Percentiles rank a stretch among this genome's conserved stretches.
phyloP scores from a whole-genome alignment of 1,284 basidiomycete species.

The Boletellus deceptivus region DNA sequence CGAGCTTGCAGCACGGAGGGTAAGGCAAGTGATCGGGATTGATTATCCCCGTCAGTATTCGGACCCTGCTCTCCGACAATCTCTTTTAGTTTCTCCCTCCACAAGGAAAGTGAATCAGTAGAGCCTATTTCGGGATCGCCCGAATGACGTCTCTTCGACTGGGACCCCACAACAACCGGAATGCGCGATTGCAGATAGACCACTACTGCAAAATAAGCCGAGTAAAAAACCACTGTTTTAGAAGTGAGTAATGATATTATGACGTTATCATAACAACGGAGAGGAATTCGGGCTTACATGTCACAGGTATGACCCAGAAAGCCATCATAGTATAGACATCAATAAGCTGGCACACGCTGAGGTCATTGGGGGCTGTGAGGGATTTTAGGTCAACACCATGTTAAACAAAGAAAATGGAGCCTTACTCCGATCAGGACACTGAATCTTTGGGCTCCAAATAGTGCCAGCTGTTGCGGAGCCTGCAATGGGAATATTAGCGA shows the following conservation, averaged over 20 bases:
- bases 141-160: not conserved
- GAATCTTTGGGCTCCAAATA: constrained; percentile 41
- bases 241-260: not conserved
- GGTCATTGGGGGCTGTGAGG: constrained; percentile 39
- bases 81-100: constrained; percentile 9
- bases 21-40: constrained; percentile 5
- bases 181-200: constrained; percentile 32
- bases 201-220: constrained; percentile 35
- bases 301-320: constrained; percentile 54
- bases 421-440: constrained; percentile 44
- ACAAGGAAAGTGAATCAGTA: constrained; percentile 1
- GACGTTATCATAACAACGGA: not conserved
- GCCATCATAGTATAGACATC: constrained; percentile 49
- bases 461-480: constrained; percentile 49
- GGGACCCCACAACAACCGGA: constrained; percentile 22
- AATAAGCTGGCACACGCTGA: constrained; percentile 47
- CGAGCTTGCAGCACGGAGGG: constrained; percentile 10
- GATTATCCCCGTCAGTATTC: not conserved
- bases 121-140: constrained; percentile 23
- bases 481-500: constrained; percentile 18
- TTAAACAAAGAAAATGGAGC: not conserved
- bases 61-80: not conserved
- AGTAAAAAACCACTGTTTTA: constrained; percentile 40
- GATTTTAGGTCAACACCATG: not conserved
- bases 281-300: constrained; percentile 41